Evolutionary conservation across 177 flowering plant genomes (phyloP).

Genomic region (Vitis hybrid): DNA sequence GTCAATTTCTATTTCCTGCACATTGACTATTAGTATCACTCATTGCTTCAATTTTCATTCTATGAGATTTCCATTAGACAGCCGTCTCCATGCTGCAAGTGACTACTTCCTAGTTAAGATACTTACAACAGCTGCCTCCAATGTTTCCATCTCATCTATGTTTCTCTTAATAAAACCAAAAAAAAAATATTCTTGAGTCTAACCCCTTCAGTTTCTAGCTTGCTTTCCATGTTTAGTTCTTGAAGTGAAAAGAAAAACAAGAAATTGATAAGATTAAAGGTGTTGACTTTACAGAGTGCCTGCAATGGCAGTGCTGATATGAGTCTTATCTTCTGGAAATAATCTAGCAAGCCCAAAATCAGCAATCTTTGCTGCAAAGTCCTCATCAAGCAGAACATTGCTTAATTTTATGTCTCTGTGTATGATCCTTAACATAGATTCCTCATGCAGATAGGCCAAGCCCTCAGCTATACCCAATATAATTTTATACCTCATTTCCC

Average conservation of each 20-base stretch:
- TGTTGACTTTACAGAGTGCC: conserved; percentile 67
- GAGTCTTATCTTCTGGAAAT: conserved; percentile 69
- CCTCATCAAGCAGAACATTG: conserved; percentile 70
- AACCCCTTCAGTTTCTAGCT: too few species aligned
- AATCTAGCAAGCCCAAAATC: conserved; percentile 86
- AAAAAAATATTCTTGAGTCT: too few species aligned
- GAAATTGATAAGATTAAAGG: neutral
- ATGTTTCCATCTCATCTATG: too few species aligned
- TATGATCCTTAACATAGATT: conserved; percentile 53
- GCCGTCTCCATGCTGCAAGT: too few species aligned
- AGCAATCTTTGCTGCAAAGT: conserved; percentile 65
- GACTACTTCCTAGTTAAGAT: too few species aligned
- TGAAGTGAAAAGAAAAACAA: neutral
- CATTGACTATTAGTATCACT: too few species aligned
- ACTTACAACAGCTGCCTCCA: too few species aligned
- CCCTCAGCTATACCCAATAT: conserved; percentile 75
- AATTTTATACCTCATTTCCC: conserved; percentile 57
- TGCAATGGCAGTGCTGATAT: conserved; percentile 73
- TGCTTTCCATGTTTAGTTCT: too few species aligned
- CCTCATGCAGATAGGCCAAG: conserved; percentile 78
- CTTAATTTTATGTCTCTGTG: conserved; percentile 78
- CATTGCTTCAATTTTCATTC: too few species aligned
- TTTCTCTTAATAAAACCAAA: too few species aligned
- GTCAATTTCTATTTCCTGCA: too few species aligned
- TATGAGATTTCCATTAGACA: too few species aligned